Evolutionary conservation across 805 yeast species (phyloP).

Genomic region (Candida koratica): DNA sequence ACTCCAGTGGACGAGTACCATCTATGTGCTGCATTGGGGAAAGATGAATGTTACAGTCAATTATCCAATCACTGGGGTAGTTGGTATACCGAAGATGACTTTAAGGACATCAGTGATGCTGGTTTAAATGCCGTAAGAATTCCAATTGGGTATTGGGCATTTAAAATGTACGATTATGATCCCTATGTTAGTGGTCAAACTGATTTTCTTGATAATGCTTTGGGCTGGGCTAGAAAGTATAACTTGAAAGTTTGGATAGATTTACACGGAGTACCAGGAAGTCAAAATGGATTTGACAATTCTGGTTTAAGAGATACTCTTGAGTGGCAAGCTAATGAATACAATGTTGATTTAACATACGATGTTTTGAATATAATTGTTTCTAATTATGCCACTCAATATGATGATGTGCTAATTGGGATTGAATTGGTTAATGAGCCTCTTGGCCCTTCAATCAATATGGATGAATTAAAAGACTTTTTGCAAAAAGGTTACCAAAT

Average conservation of each 20-base stretch:
- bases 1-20: slow-evolving; percentile 84
- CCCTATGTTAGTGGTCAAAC: slow-evolving; percentile 87
- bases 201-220: slow-evolving; percentile 67
- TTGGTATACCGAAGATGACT: slow-evolving; percentile 73
- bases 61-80: slow-evolving; percentile 72
- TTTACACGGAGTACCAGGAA: slow-evolving; percentile 94
- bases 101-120: slow-evolving; percentile 49
- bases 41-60: slow-evolving; percentile 47
- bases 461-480: slow-evolving; percentile 55
- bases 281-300: slow-evolving; percentile 95
- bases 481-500: slow-evolving; percentile 59
- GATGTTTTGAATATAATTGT: slow-evolving; percentile 53
- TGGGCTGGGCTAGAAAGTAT: slow-evolving; percentile 65
- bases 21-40: slow-evolving; percentile 57
- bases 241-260: slow-evolving; percentile 83
- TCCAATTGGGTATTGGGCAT: slow-evolving; percentile 97
- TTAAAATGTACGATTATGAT: slow-evolving; percentile 54
- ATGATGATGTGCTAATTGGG: slow-evolving; percentile 72
- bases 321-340: slow-evolving; percentile 49
- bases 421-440: slow-evolving; percentile 90
- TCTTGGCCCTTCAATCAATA: slow-evolving; percentile 62
- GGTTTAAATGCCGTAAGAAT: slow-evolving; percentile 86
- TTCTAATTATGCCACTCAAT: slow-evolving; percentile 54
- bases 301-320: slow-evolving; percentile 73
- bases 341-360: slow-evolving; percentile 52